phyloP scores from a whole-genome alignment of 108 stramenopile genomes.

The Epipyxis sp. region DNA sequence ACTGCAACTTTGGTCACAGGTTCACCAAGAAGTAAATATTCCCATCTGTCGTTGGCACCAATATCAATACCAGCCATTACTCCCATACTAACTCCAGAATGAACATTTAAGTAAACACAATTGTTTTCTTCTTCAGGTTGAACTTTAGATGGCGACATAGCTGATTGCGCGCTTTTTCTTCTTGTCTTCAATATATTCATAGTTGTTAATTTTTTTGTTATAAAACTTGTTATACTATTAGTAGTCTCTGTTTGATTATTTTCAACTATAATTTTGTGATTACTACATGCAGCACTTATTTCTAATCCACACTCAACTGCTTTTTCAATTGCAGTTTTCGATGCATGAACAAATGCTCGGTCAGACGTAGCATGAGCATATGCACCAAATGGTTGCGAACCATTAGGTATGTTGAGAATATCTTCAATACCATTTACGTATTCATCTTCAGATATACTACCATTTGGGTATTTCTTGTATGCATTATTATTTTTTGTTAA shows the following conservation, averaged over 20 bases:
- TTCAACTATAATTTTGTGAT: not conserved
- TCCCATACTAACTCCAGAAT: slow-evolving; percentile 10
- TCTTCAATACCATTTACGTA: not conserved
- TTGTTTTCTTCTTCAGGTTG: not conserved
- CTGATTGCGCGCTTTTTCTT: no score
- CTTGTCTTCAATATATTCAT: no score
- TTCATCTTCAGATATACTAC: not conserved
- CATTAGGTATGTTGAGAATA: not conserved
- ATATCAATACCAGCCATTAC: slow-evolving; percentile 4
- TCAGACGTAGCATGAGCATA: not conserved
- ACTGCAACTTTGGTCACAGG: not conserved
- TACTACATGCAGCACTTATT: not conserved
- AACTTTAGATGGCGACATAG: not conserved
- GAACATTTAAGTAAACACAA: not conserved
- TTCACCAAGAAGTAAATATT: not conserved
- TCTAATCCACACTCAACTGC: not conserved
- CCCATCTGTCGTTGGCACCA: slow-evolving; percentile 14
- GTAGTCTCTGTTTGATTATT: not conserved
- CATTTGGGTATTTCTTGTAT: no score
- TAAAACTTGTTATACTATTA: not conserved
- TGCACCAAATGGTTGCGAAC: no score
- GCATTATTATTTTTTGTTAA: no score
- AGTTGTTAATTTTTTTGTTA: not conserved
- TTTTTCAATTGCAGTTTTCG: not conserved
- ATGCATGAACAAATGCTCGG: not conserved